A percentile compares a stretch with the other conserved stretches of the same genome.
These are phyloP conservation scores for Kazachstania sp. DNA, from an alignment of 1,139 yeast genomes.

Conservation along the genomic window DNA sequence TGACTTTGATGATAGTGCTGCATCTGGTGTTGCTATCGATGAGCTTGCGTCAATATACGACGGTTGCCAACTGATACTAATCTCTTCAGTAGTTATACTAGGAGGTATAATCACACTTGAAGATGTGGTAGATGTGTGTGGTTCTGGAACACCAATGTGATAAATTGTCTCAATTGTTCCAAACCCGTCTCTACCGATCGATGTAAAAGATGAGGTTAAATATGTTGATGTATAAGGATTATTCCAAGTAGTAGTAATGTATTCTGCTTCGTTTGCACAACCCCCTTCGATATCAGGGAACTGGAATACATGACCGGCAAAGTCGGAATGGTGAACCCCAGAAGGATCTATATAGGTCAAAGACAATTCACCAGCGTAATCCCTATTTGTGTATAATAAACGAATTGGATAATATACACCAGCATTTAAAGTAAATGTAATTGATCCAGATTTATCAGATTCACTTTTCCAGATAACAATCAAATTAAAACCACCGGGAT, in stretches of 20 bases:
- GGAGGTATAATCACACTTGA: not conserved
- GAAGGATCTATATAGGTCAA: not conserved
- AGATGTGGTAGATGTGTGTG: not conserved
- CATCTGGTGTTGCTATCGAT: too few relatives aligned
- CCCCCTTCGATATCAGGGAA: not conserved
- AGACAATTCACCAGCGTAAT: not conserved
- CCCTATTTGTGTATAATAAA: not conserved
- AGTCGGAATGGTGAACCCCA: not conserved
- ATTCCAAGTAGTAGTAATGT: not conserved
- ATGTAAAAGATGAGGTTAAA: not conserved
- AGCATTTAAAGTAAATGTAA: not conserved
- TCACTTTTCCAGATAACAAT: not conserved
- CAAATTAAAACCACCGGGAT: not conserved
- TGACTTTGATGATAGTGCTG: too few relatives aligned
- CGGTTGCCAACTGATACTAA: too few relatives aligned
- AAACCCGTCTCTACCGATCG: not conserved
- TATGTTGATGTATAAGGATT: not conserved
- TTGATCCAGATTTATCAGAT: not conserved
- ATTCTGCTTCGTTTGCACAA: not conserved
- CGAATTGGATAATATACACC: not conserved
- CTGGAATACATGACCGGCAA: not conserved
- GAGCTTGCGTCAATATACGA: not conserved
- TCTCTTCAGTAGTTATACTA: too few relatives aligned
- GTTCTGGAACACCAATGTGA: not conserved
- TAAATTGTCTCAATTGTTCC: slow-evolving; percentile 1